Conservation (phyloP, 306 rosid genomes). For the Hippophae tibetana region DNA sequence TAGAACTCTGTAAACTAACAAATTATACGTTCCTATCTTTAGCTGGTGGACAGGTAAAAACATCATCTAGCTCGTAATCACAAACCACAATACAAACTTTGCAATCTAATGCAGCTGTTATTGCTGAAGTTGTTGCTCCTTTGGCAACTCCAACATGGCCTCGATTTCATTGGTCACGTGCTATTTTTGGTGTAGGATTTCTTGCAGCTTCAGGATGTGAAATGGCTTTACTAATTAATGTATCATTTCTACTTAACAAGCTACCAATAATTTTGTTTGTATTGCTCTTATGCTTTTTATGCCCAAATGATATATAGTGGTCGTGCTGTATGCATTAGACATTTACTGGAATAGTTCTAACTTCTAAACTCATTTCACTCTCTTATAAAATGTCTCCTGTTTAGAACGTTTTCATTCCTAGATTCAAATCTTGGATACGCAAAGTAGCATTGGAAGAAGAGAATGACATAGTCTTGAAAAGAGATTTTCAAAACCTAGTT, state of each 20-base stretch:
- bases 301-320: conserved; percentile 3
- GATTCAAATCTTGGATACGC: conserved; percentile 86
- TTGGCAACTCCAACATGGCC: conserved; percentile 31
- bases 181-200: conserved; percentile 25
- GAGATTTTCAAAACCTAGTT: conserved; percentile 40
- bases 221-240: conserved; percentile 71
- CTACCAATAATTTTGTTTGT: conserved; percentile 2
- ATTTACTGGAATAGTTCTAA: conserved; percentile 4
- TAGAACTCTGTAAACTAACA: conserved; percentile 12
- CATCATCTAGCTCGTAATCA: conserved; percentile 43
- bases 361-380: conserved; percentile 16
- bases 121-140: conserved; percentile 28
- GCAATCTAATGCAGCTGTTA: conserved; percentile 44
- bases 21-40: conserved; percentile 16
- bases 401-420: conserved; percentile 74
- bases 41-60: conserved; percentile 46
- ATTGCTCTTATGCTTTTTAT: conserved; percentile 13
- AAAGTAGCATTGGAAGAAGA: conserved; percentile 64
- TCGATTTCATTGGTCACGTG: conserved; percentile 82
- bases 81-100: conserved; percentile 37
- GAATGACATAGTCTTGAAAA: conserved; percentile 33
- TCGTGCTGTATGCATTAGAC: conserved; percentile 4
- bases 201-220: conserved; percentile 52
- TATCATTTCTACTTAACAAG: conserved; percentile 12
- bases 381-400: conserved; percentile 24